Evolutionary conservation across 306 rosid genomes (phyloP), one percentile per base, ranked within the genome.

Genomic region (Vigna reflexopilosa): DNA sequence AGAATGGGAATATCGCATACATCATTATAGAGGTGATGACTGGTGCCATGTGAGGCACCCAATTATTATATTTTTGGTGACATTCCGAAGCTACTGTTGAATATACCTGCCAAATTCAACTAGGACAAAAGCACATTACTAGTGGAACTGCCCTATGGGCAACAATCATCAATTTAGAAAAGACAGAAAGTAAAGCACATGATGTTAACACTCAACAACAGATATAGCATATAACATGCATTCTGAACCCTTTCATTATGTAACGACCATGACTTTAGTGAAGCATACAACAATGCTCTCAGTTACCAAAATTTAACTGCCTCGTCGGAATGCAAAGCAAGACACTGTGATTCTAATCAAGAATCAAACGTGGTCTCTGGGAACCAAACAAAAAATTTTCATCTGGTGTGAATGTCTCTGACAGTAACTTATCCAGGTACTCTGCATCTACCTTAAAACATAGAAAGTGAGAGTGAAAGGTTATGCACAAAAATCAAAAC

Each of bases 361-460:
- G 48, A 44, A 44, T 13, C 77, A 54, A 48, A 4, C 12, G 64
- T 19, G 14, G 30, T 55, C 34, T 55, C 34, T 56, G 6, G 11
- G 16, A 14, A 44, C 50, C 50, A 45, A 45, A 45, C 50, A 45
- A 45, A 12, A 3, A 2, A 0, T 11, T 45, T 45, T 11, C 5
- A 24, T 57, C 16, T 56, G 62, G 16, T 34, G 7, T 56, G 7
- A 19, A 51, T 54, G 28, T 26, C 92, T 26, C 92, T 20, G 81
- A 84, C 70, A 92, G 87, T 65, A 84, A 90, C 66, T 74, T 83
- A 13, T 80, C 65, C 71, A 88, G 82, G 40, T 72, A 88, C 74
- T 76, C 86, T 50, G 63, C 86, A 55, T 86, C 87, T 88, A 90
- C 65, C 96, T 92, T 72, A 20, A 20, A 85, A 82, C 51, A 72